A percentile compares a stretch with the other conserved stretches of the same genome.
Evolutionary conservation across 1,284 basidiomycete species (phyloP).

Genomic region (Marasmius tenuissimus): DNA sequence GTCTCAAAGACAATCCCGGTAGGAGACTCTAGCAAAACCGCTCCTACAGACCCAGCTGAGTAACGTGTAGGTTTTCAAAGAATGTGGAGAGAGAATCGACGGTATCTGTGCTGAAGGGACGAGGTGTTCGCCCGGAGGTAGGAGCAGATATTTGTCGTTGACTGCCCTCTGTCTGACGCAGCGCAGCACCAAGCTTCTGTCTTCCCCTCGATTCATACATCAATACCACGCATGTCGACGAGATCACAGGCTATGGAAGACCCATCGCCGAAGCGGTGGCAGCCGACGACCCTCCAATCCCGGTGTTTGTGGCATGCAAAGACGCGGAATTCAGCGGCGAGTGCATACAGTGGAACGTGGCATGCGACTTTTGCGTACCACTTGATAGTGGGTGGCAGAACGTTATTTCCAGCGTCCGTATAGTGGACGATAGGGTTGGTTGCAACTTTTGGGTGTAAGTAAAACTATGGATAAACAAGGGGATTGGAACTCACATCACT

Average conservation of each 20-base stretch:
- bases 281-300: background rate
- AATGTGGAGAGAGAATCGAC: background rate
- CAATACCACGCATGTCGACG: slow-evolving; percentile 1
- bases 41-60: background rate
- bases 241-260: slow-evolving; percentile 5
- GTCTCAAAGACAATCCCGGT: background rate
- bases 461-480: background rate
- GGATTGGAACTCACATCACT: background rate
- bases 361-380: slow-evolving; percentile 3
- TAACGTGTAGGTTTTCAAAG: background rate
- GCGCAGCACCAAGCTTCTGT: slow-evolving; percentile 2
- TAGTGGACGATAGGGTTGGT: slow-evolving; percentile 1
- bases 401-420: slow-evolving; percentile 9
- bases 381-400: background rate
- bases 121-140: background rate
- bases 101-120: background rate
- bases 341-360: background rate
- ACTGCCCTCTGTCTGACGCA: background rate
- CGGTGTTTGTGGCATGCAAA: slow-evolving; percentile 4
- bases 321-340: slow-evolving; percentile 6
- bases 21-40: background rate
- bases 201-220: slow-evolving; percentile 2
- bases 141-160: background rate
- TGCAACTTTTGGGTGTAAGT: slow-evolving; percentile 13
- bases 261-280: background rate